Evolutionary conservation across 208 protist genomes (phyloP), one percentile per base, ranked within the genome.

Genomic region (Crithidia fasciculata): DNA sequence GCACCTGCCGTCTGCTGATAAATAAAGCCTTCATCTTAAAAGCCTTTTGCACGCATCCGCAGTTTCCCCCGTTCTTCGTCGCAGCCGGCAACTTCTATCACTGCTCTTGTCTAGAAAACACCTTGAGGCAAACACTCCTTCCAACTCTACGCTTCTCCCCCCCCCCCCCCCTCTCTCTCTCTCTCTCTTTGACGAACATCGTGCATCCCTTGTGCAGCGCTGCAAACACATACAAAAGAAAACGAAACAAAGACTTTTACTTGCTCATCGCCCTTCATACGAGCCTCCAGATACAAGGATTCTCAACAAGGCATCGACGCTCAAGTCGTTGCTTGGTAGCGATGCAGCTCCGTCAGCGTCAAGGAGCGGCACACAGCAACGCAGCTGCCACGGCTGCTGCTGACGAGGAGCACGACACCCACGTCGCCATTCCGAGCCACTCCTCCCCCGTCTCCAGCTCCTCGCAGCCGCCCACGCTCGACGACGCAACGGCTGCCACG

Each of bases 281-380:
- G n/a, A n/a, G n/a, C n/a, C n/a, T n/a, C n/a, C n/a, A n/a, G n/a
- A 49, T n/a, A n/a, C n/a, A n/a, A n/a, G n/a, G n/a, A n/a, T n/a
- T n/a, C n/a, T n/a, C n/a, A n/a, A n/a, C n/a, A n/a, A n/a, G n/a
- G n/a, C n/a, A n/a, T n/a, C n/a, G n/a, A n/a, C n/a, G n/a, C n/a
- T n/a, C 10, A 49, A 13, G 10, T 49, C 44, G 6, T 49, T 49
- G 6, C 44, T 49, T 49, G n/a, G n/a, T n/a, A n/a, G n/a, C n/a
- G 8, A 70, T 70, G 65, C 65, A 52, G 65, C 39, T 47, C 9
- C 65, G 65, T 5, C 65, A 70, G 18, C 65, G 54, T 41, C 65
- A 70, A 8, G 54, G 41, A 16, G 65, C 2, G 52, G 50, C 50
- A 18, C 50, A 55, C 50, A 15, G 12, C 50, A 9, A 15, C 50